Base-by-base conservation (phyloP, 176 grass and related monocot genomes). In the Carex scoparia region DNA sequence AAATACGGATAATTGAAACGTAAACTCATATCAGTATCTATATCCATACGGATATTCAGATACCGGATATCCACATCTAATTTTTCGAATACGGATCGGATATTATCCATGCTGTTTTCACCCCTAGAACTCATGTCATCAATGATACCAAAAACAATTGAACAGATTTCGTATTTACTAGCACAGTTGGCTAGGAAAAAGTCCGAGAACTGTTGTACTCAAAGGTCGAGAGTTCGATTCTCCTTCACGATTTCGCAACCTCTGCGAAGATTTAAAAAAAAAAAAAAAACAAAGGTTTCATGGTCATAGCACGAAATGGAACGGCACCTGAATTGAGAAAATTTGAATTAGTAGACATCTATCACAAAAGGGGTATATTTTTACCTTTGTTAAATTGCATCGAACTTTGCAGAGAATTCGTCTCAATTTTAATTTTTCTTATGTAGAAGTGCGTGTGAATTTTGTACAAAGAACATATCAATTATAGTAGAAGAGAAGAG, bases 361-460 rank as follows among this genome's bases (percentile, higher is more conserved):
- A 98, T 54, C 92, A 94, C 87, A 95, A 94, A 85, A 92, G 93
- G 95, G 90, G 85, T 62, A 10, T 1, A 40, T 72, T 14, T 35
- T 14, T 27, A 81, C 13, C 46, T 14, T 9, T 3, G 12, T n/a
- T 53, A 4, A 27, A 19, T 64, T 44, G 0, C 18, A 51, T 35
- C 80, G 56, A 57, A 44, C 84, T 85, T 70, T 61, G 58, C 61
- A 72, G 78, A 83, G 66, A 56, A 77, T 77, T 77, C 16, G 7
- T 35, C 12, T 77, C 37, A 81, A 69, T 61, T 55, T 28, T 65
- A 53, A 10, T 33, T 69, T 86, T 14, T 53, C 10, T 51, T 35
- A 37, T 74, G 61, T 86, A 97, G 95, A 79, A 89, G 94, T 59
- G 87, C 93, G 28, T 98, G 96, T 79, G 93, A 93, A 61, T 94